These are phyloP conservation scores for Dysphania ambrosioides DNA, from an alignment of 148 eudicot genomes.

Conservation along the genomic window DNA sequence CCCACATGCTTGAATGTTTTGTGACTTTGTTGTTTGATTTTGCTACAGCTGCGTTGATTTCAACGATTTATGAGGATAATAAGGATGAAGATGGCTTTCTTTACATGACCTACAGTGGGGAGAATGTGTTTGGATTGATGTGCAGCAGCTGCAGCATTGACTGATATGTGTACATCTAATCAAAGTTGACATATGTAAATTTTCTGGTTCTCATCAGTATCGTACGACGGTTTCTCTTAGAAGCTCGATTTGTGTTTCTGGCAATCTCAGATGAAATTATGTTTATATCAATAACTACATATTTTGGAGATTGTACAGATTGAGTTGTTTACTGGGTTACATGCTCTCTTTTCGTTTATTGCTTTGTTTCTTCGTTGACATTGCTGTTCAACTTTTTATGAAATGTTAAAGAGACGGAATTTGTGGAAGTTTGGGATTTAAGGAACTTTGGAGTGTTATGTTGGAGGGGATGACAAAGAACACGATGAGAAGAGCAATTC, in stretches of 20 bases:
- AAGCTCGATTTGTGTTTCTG: not conserved
- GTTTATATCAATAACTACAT: not conserved
- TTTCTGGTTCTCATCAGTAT: not conserved
- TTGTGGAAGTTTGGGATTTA: not conserved
- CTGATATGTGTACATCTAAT: constrained; percentile 13
- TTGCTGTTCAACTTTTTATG: not conserved
- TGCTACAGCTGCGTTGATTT: constrained; percentile 47
- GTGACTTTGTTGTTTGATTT: constrained; percentile 5
- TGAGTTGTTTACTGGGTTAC: not conserved
- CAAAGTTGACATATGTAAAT: constrained; percentile 18
- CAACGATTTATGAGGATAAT: constrained; percentile 55
- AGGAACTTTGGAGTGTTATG: not conserved
- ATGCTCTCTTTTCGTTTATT: not conserved
- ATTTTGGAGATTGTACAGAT: not conserved
- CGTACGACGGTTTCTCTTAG: not conserved
- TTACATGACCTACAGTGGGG: constrained; percentile 67
- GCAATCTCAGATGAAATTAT: not conserved
- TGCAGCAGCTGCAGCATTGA: not conserved
- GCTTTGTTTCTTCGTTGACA: not conserved
- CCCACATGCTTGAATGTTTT: not conserved
- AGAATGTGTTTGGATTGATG: constrained; percentile 58
- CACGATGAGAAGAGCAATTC: no score
- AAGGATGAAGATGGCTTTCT: constrained; percentile 72
- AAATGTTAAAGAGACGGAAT: not conserved
- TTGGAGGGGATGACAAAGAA: not conserved